These are phyloP conservation scores for Geotrichum phurueaensis DNA, from an alignment of 1,139 yeast genomes.

Conservation along the genomic window DNA sequence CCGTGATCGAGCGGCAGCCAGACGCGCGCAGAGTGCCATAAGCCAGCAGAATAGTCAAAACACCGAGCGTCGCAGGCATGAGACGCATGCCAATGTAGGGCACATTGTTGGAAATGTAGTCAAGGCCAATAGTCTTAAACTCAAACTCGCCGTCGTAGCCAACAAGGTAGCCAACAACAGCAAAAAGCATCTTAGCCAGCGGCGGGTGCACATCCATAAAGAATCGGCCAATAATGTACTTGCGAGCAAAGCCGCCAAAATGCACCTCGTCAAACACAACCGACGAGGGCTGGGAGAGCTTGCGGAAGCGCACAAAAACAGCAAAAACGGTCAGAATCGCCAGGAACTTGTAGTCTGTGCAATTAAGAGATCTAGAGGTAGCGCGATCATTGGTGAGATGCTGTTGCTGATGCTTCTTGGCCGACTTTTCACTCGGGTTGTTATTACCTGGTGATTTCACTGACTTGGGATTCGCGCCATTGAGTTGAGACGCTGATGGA, in stretches of 20 bases:
- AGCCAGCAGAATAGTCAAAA: constrained; percentile 67
- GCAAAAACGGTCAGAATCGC: constrained; percentile 51
- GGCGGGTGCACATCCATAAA: constrained; percentile 98
- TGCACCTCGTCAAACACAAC: constrained; percentile 91
- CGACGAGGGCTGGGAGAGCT: constrained; percentile 60
- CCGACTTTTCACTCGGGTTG: neutral
- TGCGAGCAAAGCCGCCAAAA: constrained; percentile 62
- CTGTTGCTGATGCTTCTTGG: neutral
- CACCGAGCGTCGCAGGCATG: constrained; percentile 78
- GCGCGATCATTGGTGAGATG: neutral
- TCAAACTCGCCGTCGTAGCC: constrained; percentile 89
- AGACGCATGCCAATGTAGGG: constrained; percentile 83
- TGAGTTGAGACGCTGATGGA: neutral
- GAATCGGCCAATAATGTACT: constrained; percentile 57
- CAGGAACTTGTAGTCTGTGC: constrained; percentile 36
- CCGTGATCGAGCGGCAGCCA: constrained; percentile 76
- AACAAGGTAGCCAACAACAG: constrained; percentile 79
- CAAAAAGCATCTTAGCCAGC: constrained; percentile 87
- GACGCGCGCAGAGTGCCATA: constrained; percentile 80
- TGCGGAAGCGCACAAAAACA: constrained; percentile 51
- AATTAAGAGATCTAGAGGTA: constrained; percentile 26
- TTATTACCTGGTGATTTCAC: neutral
- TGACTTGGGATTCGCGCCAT: neutral
- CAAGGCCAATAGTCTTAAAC: constrained; percentile 85
- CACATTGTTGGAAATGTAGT: constrained; percentile 51